Percentiles rank a stretch among this genome's conserved stretches.
phyloP scores from a whole-genome alignment of 75 land plant species.

The Selaginella tamariscina region DNA sequence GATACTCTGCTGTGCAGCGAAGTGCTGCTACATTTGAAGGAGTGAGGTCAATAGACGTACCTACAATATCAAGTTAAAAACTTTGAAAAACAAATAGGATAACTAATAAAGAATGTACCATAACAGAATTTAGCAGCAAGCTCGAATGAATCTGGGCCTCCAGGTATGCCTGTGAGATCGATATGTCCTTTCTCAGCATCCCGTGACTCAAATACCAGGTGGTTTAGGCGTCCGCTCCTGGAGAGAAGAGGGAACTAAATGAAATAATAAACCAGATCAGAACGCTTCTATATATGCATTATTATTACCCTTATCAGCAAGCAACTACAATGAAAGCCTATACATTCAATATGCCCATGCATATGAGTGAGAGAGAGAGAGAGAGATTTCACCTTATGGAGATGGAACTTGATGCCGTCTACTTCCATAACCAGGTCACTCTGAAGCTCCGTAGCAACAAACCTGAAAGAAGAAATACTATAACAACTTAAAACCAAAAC shows the following conservation, averaged over 20 bases:
- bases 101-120: too few species aligned
- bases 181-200: constrained; percentile 5
- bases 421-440: constrained; percentile 6
- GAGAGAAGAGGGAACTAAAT: constrained; percentile 7
- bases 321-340: too few species aligned
- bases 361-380: too few species aligned
- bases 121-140: constrained; percentile 4
- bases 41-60: constrained; percentile 1
- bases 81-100: too few species aligned
- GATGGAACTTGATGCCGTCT: constrained; percentile 3
- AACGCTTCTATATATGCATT: neutral
- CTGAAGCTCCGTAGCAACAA: constrained; percentile 7
- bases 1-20: neutral
- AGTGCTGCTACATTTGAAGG: constrained; percentile 5
- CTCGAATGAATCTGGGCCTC: constrained; percentile 5
- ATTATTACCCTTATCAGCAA: too few species aligned
- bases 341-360: too few species aligned
- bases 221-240: neutral
- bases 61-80: too few species aligned
- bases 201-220: constrained; percentile 6
- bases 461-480: neutral
- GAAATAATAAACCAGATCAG: neutral
- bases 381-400: neutral
- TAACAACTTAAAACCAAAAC: neutral
- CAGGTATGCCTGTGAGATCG: neutral